Conservation (phyloP, 2,329 filamentous ascomycete genomes). For the Colletotrichum sp. region DNA sequence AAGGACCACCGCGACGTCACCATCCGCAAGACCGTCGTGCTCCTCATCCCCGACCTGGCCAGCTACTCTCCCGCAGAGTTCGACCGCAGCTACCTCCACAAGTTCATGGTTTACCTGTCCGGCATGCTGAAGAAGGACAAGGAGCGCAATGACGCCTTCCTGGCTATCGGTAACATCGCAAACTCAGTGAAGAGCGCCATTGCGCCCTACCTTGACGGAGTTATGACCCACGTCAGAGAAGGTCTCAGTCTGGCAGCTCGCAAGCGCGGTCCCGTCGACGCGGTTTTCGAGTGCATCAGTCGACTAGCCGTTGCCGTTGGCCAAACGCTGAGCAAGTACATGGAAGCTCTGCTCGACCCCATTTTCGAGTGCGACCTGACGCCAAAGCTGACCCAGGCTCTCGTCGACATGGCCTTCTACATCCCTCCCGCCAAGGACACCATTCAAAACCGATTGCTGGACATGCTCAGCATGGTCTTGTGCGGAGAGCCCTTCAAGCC, state of each 20-base stretch:
- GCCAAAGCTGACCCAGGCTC: conserved; percentile 89
- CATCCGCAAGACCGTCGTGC: conserved; percentile 87
- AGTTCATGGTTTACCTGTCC: conserved; percentile 96
- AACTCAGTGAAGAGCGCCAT: conserved; percentile 96
- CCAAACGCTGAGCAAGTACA: conserved; percentile 97
- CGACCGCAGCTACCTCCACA: conserved; percentile 83
- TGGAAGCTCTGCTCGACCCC: conserved; percentile 92
- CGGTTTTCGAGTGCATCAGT: conserved; percentile 97
- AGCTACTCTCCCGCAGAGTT: conserved; percentile 94
- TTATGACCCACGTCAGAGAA: conserved; percentile 91
- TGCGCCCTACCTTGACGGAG: conserved; percentile 91
- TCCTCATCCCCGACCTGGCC: conserved; percentile 90
- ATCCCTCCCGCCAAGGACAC: conserved; percentile 92
- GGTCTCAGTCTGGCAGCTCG: conserved; percentile 82
- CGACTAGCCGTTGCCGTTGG: conserved; percentile 94
- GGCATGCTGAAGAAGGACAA: conserved; percentile 94
- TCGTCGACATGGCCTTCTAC: conserved; percentile 99
- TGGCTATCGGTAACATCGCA: conserved; percentile 94
- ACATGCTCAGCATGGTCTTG: conserved; percentile 93
- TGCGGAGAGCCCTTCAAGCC: conserved; percentile 93
- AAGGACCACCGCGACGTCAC: conserved; percentile 91
- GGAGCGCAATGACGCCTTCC: conserved; percentile 91
- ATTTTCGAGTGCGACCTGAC: conserved; percentile 97
- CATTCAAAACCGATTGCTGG: conserved; percentile 91
- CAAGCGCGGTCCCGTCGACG: conserved; percentile 69